Base-by-base conservation (phyloP, 148 eudicot species). In the Rhododendron ferrugineum region DNA sequence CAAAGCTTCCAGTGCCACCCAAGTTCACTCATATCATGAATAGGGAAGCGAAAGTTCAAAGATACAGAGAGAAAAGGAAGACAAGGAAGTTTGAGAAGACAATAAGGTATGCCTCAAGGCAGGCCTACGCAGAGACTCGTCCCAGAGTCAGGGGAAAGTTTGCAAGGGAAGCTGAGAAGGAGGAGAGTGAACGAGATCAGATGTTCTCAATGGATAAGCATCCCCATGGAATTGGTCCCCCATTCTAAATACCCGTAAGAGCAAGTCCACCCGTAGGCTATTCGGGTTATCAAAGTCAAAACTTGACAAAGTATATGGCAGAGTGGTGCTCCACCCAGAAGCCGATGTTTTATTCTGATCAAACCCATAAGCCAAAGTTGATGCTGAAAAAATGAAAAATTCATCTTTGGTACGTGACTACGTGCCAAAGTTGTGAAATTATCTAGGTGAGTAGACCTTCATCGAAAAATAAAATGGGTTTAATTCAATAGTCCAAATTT, bases 71-170 rank as follows among this genome's bases (percentile, higher is more conserved):
- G 75, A 70, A 70, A 30, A 70, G 75, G 75, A 30, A 30, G 75
- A 26, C 6, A 14, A 70, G 75, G 75, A 70, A 30, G 34, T 70
- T 28, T 70, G 75, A 70, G 75, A 70, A 70, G 75, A 70, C 34
- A 70, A 70, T 70, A 30, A 30, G 75, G 37, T 70, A 70, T 30
- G 75, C 75, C 75, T 70, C 75, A 30, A 81, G 83, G 68, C 58
- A 81, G 83, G 83, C 83, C 30, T 81, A 81, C 18, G 83, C 83
- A 16, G 83, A 81, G 83, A 62, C 72, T 40, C 64, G 83, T 11
- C 83, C 83, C 73, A 58, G 83, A 81, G 32, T 58, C 26, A 81
- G 40, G 73, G 83, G 83, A 18, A 81, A 62, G 83, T 81, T 81
- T 81, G 83, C 83, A 10, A 81, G 68, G 70, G 62, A 58, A 81